Conservation (phyloP, 208 protist species). For the Blechomonas ayalai region DNA sequence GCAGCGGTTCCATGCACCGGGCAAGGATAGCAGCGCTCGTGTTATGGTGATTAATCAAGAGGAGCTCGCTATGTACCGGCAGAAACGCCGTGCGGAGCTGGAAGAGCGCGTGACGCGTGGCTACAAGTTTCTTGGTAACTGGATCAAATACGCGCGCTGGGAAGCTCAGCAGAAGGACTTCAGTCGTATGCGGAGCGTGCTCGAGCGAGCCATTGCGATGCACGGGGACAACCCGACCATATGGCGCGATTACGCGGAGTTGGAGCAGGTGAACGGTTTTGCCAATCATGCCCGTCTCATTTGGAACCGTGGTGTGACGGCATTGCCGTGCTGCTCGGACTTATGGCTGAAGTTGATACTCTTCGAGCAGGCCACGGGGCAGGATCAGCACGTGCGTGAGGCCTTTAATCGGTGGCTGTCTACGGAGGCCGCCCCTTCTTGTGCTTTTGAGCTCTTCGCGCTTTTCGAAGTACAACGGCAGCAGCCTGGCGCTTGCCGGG, state of each 20-base stretch:
- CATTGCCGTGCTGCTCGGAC: conserved; percentile 93
- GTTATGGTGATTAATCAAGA: conserved; percentile 94
- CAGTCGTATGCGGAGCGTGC: conserved; percentile 91
- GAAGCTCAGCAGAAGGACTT: conserved; percentile 96
- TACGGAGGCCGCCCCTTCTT: conserved; percentile 34
- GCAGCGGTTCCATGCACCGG: conserved; percentile 60
- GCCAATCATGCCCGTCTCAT: conserved; percentile 97
- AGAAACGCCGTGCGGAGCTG: conserved; percentile 92
- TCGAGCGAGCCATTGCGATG: conserved; percentile 92
- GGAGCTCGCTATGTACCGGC: conserved; percentile 92
- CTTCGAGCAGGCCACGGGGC: conserved; percentile 92
- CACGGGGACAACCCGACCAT: conserved; percentile 87
- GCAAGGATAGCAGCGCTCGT: conserved; percentile 47
- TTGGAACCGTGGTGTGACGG: conserved; percentile 93
- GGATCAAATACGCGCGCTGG: conserved; percentile 96
- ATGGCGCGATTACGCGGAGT: conserved; percentile 98
- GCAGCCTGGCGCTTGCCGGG: conserved; percentile 30
- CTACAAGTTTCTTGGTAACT: conserved; percentile 73
- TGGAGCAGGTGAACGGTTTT: conserved; percentile 96
- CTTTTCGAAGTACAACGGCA: conserved; percentile 85
- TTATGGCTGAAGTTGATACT: conserved; percentile 96
- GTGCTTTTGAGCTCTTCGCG: conserved; percentile 91
- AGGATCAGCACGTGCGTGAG: conserved; percentile 36
- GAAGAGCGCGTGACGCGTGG: conserved; percentile 92
- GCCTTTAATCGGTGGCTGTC: conserved; percentile 96